Evolutionary conservation across 2,329 filamentous ascomycete species (phyloP).

Genomic region (Verticillium klebahnii): DNA sequence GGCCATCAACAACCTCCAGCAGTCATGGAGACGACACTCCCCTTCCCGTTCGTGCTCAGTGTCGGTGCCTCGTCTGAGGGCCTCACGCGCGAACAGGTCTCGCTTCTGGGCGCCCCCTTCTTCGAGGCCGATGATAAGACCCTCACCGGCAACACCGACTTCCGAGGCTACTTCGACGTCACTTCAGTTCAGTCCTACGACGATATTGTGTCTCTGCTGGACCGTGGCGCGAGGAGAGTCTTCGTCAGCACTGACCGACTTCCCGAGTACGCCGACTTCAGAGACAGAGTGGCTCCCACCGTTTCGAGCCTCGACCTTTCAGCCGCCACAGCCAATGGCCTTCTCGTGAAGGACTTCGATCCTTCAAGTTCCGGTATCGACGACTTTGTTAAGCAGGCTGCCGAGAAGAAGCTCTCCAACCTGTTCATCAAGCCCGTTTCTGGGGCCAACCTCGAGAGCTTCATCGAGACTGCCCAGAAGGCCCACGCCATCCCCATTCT

Average conservation of each 20-base stretch:
- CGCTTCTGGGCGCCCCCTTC: constrained; percentile 55
- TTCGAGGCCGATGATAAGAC: constrained; percentile 47
- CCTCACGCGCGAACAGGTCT: constrained; percentile 52
- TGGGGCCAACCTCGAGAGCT: constrained; percentile 37
- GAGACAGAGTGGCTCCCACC: constrained; percentile 49
- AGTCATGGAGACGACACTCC: constrained; percentile 59
- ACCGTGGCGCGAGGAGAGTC: constrained; percentile 78
- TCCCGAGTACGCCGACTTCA: constrained; percentile 50
- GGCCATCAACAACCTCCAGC: not conserved
- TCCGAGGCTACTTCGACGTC: constrained; percentile 71
- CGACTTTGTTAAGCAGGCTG: constrained; percentile 14
- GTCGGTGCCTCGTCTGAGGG: constrained; percentile 48
- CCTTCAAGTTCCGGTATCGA: constrained; percentile 33
- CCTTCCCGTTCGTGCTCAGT: constrained; percentile 58
- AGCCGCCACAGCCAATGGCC: constrained; percentile 39
- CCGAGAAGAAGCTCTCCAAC: constrained; percentile 39
- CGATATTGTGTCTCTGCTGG: constrained; percentile 74
- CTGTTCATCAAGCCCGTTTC: constrained; percentile 48
- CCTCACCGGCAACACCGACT: constrained; percentile 44
- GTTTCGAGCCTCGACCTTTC: constrained; percentile 42
- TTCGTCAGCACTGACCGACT: constrained; percentile 74
- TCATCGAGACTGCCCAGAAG: constrained; percentile 44
- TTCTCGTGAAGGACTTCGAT: constrained; percentile 51
- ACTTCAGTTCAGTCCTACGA: constrained; percentile 63
- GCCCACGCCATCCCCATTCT: constrained; percentile 67